phyloP scores from a whole-genome alignment of 2,329 filamentous ascomycete species.

The Phaeosphaeriaceae sp. region DNA sequence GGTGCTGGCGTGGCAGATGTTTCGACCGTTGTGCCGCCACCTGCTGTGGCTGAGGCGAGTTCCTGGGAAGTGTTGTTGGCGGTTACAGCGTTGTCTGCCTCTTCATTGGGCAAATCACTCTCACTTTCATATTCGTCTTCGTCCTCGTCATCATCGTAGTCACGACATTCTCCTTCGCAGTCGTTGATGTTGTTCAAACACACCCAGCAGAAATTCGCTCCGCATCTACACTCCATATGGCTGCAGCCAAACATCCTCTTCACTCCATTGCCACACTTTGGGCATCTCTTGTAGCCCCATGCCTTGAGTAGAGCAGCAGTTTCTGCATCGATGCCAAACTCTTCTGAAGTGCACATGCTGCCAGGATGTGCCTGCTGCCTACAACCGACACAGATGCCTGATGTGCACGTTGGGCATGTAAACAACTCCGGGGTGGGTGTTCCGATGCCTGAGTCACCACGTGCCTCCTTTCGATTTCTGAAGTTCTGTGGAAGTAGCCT shows the following conservation, averaged over 20 bases:
- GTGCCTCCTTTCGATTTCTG: conserved; percentile 25
- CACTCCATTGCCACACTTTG: conserved; percentile 58
- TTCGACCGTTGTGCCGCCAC: neutral
- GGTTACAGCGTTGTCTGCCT: conserved; percentile 18
- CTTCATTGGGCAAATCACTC: conserved; percentile 29
- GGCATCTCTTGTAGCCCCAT: conserved; percentile 60
- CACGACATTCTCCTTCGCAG: conserved; percentile 35
- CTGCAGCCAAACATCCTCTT: conserved; percentile 59
- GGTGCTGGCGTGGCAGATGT: conserved; percentile 5
- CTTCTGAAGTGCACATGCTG: conserved; percentile 44
- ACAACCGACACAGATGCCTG: conserved; percentile 55
- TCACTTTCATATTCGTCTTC: conserved; percentile 32
- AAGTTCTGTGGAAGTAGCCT: conserved; percentile 25
- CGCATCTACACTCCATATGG: conserved; percentile 59
- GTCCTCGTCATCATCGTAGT: conserved; percentile 30
- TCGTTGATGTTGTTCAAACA: conserved; percentile 48
- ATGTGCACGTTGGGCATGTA: conserved; percentile 55
- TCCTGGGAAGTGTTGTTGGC: neutral
- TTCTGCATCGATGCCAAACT: conserved; percentile 46
- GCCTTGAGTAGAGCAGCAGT: conserved; percentile 47
- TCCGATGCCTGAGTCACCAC: conserved; percentile 34
- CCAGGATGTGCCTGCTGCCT: conserved; percentile 51
- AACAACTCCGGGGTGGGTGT: conserved; percentile 37
- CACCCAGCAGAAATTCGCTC: conserved; percentile 60
- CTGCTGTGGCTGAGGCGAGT: neutral